Evolutionary conservation across 768 basidiomycete genomes (phyloP).

Genomic region (Suillus weaverae): DNA sequence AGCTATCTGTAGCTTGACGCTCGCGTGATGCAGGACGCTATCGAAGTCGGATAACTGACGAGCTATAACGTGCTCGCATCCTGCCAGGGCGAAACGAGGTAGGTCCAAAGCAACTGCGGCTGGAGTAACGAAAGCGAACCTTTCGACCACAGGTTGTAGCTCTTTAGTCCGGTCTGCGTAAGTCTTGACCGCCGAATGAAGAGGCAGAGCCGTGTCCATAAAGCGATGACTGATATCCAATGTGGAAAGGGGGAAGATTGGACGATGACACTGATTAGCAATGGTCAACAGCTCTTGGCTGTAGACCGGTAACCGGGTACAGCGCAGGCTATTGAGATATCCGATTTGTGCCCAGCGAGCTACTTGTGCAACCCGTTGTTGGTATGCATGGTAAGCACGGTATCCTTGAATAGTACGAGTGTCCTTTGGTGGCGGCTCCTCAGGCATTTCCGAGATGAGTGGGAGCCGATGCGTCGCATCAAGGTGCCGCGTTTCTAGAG

Average conservation of each 20-base stretch:
- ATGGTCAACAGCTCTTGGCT: conserved; percentile 47
- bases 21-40: conserved; percentile 62
- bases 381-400: conserved; percentile 47
- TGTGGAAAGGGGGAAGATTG: conserved; percentile 53
- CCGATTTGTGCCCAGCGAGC: conserved; percentile 69
- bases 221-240: conserved; percentile 39
- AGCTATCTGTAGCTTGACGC: conserved; percentile 87
- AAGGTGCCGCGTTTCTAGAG: conserved; percentile 53
- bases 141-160: conserved; percentile 54
- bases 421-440: conserved; percentile 71
- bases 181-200: conserved; percentile 61
- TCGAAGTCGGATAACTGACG: conserved; percentile 56
- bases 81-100: conserved; percentile 59
- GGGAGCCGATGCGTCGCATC: conserved; percentile 61
- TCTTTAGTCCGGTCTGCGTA: conserved; percentile 57
- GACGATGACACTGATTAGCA: conserved; percentile 38
- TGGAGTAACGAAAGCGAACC: conserved; percentile 82
- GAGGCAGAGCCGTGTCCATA: conserved; percentile 42
- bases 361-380: conserved; percentile 49
- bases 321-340: conserved; percentile 75
- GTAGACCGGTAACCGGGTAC: conserved; percentile 46
- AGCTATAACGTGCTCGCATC: conserved; percentile 30
- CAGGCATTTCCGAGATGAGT: conserved; percentile 51
- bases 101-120: conserved; percentile 75
- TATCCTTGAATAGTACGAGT: conserved; percentile 75